These are phyloP conservation scores for Eleusine coracana DNA, from an alignment of 176 grass and related monocot genomes.

Conservation along the genomic window DNA sequence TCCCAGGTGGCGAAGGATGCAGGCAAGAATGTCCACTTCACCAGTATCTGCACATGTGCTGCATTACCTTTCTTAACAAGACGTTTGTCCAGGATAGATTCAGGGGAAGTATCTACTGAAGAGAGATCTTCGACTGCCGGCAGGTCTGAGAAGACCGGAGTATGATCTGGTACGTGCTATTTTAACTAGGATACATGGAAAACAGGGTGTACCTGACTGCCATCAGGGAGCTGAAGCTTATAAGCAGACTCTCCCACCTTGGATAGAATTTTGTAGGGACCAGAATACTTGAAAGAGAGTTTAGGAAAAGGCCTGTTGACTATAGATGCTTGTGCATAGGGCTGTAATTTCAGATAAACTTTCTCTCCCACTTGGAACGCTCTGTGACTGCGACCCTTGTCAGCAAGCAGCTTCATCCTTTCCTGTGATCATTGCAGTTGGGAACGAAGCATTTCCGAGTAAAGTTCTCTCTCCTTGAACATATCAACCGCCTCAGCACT, in stretches of 20 bases:
- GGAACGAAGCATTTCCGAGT: background rate
- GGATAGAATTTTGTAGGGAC: background rate
- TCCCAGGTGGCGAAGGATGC: too few relatives aligned
- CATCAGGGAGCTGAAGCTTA: background rate
- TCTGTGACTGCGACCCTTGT: background rate
- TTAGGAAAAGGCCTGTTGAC: background rate
- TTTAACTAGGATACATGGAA: background rate
- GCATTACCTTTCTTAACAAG: too few relatives aligned
- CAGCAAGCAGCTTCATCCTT: background rate
- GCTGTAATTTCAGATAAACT: background rate
- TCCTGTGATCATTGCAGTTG: rapidly evolving
- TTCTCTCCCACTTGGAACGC: rapidly evolving
- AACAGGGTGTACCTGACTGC: background rate
- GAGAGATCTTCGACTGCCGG: too few relatives aligned
- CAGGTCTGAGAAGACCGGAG: rapidly evolving
- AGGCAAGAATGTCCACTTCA: too few relatives aligned
- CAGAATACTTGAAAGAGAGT: background rate
- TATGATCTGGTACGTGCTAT: background rate
- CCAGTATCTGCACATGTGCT: too few relatives aligned
- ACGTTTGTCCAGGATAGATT: too few relatives aligned
- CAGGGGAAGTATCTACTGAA: too few relatives aligned
- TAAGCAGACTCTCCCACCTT: background rate
- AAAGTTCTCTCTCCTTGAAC: background rate
- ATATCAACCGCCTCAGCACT: background rate
- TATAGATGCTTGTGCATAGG: background rate